Evolutionary conservation across 2,329 filamentous ascomycete genomes (phyloP), one percentile per base, ranked within the genome.

Genomic region (Diaporthe citrichinensis): DNA sequence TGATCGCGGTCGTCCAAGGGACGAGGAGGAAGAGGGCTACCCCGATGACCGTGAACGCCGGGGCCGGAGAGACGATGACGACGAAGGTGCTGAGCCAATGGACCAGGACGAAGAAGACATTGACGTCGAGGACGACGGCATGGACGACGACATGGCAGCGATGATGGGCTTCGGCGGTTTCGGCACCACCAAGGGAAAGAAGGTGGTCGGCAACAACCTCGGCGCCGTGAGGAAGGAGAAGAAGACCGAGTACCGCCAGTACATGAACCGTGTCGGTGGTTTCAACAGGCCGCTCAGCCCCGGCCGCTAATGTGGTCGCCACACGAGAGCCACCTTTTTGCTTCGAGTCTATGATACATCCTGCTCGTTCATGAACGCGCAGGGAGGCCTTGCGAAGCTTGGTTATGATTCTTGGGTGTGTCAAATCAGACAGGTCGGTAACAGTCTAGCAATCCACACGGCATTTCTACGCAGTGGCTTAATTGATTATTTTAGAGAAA

Each of bases 181-280:
- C 85, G 93, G 92, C 75, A 92, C 92, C 34, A 98, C 97, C 28
- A 97, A 98, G 85, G 92, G 94, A 76, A 95, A 94, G 73, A 97
- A 98, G 82, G 92, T 99, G 1, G 89, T 91, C 0, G 97, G 97
- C 2, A 99, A 99, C 82, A 92, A 95, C 81, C 91, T 93, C 57
- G 96, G 94, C 73, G 95, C 88, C 0, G 92, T 98, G 71, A 88
- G 93, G 79, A 98, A 97, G 88, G 95, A 97, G 86, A 98, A 98
- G 91, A 96, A 95, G 91, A 94, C 93, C 20, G 91, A 97, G 87
- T 98, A 98, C 82, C 90, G 97, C 79, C 97, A 99, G 90, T 99
- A 99, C 85, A 99, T 99, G 92, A 97, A 97, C 82, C 90, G 94
- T 74, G 88, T 92, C 71, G 94, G 94, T 74, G 94, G 94, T 8